These are phyloP conservation scores for Tulasnella sp. DNA, from an alignment of 768 basidiomycete genomes.

Conservation along the genomic window DNA sequence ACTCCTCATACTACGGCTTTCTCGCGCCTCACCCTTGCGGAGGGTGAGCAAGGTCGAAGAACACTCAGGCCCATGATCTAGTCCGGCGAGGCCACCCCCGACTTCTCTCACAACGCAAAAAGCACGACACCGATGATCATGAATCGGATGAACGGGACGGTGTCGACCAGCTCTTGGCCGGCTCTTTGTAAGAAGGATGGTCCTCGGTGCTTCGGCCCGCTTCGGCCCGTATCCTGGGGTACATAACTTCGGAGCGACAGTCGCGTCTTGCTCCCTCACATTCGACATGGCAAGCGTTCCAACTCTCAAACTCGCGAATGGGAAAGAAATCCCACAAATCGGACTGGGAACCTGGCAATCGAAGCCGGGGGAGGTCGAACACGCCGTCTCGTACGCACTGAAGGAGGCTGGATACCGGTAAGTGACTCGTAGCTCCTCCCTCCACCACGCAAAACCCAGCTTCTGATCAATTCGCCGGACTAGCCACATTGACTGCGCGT, in stretches of 20 bases:
- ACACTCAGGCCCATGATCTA: neutral
- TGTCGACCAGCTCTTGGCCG: neutral
- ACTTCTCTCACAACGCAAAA: neutral
- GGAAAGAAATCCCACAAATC: constrained; percentile 62
- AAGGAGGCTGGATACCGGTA: constrained; percentile 58
- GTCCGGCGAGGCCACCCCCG: neutral
- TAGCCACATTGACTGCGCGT: constrained; percentile 64
- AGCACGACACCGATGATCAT: neutral
- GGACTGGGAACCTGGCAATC: constrained; percentile 72
- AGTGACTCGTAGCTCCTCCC: neutral
- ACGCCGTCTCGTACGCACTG: constrained; percentile 71
- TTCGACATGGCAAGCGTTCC: constrained; percentile 41
- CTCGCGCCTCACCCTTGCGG: too few relatives aligned
- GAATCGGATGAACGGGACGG: neutral
- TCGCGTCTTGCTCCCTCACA: neutral
- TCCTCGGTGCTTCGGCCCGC: neutral
- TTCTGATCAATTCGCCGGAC: constrained; percentile 36
- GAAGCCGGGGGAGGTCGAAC: constrained; percentile 61
- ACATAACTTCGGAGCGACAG: neutral
- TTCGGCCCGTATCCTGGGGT: neutral
- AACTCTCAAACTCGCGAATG: constrained; percentile 66
- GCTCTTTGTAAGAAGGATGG: neutral
- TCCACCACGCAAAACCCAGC: too few relatives aligned
- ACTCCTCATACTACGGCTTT: too few relatives aligned
- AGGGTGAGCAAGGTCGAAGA: neutral